phyloP scores from a whole-genome alignment of 768 basidiomycete species.

The Agrocybe praecox region DNA sequence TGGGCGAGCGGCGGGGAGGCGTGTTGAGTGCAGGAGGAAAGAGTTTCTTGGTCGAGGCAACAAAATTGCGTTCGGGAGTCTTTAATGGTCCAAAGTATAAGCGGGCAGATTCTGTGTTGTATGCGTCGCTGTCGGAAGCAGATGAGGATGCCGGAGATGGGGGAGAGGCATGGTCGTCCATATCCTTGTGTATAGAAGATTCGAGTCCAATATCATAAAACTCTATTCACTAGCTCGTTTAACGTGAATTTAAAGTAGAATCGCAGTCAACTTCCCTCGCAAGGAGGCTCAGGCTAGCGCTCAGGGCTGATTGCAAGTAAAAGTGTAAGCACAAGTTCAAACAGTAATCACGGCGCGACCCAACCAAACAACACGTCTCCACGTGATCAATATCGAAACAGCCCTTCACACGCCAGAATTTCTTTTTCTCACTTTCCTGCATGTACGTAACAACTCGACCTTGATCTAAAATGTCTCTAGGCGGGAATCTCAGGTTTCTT shows the following conservation, averaged over 20 bases:
- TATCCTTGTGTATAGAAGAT: constrained; percentile 12
- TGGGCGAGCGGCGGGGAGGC: constrained; percentile 50
- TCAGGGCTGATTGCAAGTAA: not conserved
- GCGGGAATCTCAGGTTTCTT: too few relatives aligned
- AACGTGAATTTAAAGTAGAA: too few relatives aligned
- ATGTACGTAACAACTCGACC: too few relatives aligned
- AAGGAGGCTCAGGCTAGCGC: not conserved
- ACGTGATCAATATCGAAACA: too few relatives aligned
- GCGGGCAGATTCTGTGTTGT: constrained; percentile 43
- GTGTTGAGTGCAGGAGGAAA: constrained; percentile 22
- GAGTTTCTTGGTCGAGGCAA: constrained; percentile 32
- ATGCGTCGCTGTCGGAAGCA: constrained; percentile 42
- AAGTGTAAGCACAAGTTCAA: constrained; percentile 18
- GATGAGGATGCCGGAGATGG: constrained; percentile 28
- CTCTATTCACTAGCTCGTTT: not conserved
- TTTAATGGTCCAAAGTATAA: constrained; percentile 53
- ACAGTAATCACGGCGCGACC: constrained; percentile 24
- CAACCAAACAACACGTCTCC: constrained; percentile 27
- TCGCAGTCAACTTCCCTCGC: not conserved
- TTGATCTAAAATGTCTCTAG: too few relatives aligned
- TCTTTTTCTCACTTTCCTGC: too few relatives aligned
- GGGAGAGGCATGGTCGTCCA: constrained; percentile 16
- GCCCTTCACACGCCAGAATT: too few relatives aligned
- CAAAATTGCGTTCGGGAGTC: constrained; percentile 54
- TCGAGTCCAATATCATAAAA: not conserved